Evolutionary conservation across 148 eudicot species (phyloP).

Genomic region (Rhododendron mucronatum): DNA sequence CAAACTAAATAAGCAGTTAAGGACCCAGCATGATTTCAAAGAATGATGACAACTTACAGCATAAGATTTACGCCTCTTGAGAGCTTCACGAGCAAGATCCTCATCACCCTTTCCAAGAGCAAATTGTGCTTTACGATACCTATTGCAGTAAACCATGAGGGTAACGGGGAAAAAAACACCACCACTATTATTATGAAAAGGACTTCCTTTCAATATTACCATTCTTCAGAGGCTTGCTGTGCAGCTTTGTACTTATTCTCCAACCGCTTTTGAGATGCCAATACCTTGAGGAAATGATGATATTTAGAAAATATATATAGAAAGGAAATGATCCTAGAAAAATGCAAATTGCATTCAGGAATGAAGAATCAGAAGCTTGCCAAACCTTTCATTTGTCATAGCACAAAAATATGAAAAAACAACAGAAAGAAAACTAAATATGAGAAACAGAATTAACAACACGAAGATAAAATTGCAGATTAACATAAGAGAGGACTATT

Average conservation of each 20-base stretch:
- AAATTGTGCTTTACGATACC: conserved; percentile 83
- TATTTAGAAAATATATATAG: neutral
- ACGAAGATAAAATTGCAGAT: neutral
- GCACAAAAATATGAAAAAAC: neutral
- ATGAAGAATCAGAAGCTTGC: neutral
- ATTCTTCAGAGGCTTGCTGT: conserved; percentile 80
- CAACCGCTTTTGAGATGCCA: conserved; percentile 90
- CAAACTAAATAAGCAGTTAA: neutral
- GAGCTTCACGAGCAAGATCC: conserved; percentile 94
- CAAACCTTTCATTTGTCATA: neutral
- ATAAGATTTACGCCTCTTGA: conserved; percentile 80
- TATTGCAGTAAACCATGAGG: conserved; percentile 18
- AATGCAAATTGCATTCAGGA: neutral
- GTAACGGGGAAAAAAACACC: neutral
- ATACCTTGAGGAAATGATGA: conserved; percentile 40
- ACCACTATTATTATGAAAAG: neutral
- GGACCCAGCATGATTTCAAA: neutral
- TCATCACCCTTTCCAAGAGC: conserved; percentile 85
- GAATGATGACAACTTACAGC: conserved; percentile 44
- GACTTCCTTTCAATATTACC: conserved; percentile 33
- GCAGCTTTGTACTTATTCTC: conserved; percentile 78
- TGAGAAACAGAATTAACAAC: neutral
- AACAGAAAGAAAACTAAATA: neutral
- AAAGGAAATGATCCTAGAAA: neutral
- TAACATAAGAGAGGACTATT: neutral